Conservation (phyloP, 2,329 filamentous ascomycete genomes). For the Gremmenia infestans region DNA sequence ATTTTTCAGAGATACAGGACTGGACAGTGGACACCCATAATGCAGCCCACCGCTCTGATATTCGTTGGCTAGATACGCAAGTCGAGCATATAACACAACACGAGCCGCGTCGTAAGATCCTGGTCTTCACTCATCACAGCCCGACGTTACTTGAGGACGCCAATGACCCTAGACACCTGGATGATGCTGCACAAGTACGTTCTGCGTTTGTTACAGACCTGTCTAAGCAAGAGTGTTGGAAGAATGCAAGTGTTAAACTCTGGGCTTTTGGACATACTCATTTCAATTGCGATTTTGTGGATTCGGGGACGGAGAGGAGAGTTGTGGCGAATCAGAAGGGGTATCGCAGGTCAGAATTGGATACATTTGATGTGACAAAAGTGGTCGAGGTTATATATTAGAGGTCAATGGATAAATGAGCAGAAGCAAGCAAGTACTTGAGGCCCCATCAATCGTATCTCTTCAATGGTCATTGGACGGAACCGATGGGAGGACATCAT, state of each 20-base stretch:
- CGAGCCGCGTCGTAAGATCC: constrained; percentile 33
- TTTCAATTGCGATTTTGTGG: constrained; percentile 37
- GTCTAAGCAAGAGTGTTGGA: constrained; percentile 23
- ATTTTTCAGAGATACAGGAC: constrained; percentile 11
- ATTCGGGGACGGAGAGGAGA: constrained; percentile 21
- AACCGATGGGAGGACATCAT: too few species aligned
- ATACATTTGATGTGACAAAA: not conserved
- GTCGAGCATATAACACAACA: constrained; percentile 26
- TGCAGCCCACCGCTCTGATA: constrained; percentile 22
- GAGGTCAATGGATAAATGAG: too few species aligned
- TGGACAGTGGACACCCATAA: constrained; percentile 4
- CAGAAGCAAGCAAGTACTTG: too few species aligned
- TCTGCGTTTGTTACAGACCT: constrained; percentile 51
- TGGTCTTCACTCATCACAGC: constrained; percentile 37
- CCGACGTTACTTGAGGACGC: constrained; percentile 20
- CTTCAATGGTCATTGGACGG: too few species aligned
- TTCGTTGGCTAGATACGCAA: constrained; percentile 37
- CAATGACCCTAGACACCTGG: constrained; percentile 5
- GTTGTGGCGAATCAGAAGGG: constrained; percentile 42
- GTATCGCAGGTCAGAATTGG: constrained; percentile 18
- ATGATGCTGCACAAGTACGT: constrained; percentile 17
- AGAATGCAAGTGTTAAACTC: constrained; percentile 30
- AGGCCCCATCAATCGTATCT: too few species aligned
- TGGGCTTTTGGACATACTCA: constrained; percentile 45
- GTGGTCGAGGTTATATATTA: not conserved